A percentile compares a stretch with the other conserved stretches of the same genome.
These are phyloP conservation scores for Tolypocladium nubicola DNA, from an alignment of 2,329 filamentous ascomycete species.

Conservation along the genomic window DNA sequence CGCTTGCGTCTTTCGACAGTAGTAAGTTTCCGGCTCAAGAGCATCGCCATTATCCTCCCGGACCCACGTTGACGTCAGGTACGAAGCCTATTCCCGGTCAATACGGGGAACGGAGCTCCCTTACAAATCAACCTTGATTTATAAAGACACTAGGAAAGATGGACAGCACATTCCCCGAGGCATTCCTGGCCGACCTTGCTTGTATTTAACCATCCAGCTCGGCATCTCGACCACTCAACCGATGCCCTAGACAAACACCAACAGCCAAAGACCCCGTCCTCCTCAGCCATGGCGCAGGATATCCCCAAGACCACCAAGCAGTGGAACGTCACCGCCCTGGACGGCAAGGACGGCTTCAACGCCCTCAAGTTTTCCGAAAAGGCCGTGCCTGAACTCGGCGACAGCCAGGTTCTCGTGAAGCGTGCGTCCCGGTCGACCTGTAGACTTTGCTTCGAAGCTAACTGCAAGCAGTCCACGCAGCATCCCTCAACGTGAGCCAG, in stretches of 20 bases:
- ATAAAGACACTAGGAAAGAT: background rate
- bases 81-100: background rate
- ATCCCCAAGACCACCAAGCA: slow-evolving; percentile 36
- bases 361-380: slow-evolving; percentile 44
- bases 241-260: background rate
- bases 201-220: background rate
- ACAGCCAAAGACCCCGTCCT: background rate
- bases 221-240: background rate
- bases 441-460: background rate
- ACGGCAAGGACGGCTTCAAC: slow-evolving; percentile 43
- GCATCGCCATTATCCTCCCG: background rate
- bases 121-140: background rate
- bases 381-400: slow-evolving; percentile 50
- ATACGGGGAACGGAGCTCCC: background rate
- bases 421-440: slow-evolving; percentile 10
- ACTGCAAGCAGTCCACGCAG: slow-evolving; percentile 29
- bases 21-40: too few relatives aligned
- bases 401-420: slow-evolving; percentile 63
- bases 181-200: background rate
- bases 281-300: slow-evolving; percentile 11
- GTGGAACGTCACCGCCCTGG: slow-evolving; percentile 38
- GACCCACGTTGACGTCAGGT: background rate
- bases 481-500: slow-evolving; percentile 34
- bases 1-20: background rate
- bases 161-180: background rate